phyloP scores from a whole-genome alignment of 257 asterid genomes.

The Solanum raphanifolium region DNA sequence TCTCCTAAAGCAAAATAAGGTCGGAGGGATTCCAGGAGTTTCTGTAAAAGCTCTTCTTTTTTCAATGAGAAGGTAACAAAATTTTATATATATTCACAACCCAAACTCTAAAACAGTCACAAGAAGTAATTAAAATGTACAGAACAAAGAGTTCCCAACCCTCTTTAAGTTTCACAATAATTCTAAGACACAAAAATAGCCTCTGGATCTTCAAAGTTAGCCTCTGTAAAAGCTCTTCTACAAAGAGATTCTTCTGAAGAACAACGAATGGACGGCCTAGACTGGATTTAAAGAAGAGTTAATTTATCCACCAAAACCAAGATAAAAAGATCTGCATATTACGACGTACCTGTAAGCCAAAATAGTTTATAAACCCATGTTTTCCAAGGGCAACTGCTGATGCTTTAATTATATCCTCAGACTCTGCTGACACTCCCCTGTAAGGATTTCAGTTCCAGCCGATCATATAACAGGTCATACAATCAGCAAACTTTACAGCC shows the following conservation, averaged over 20 bases:
- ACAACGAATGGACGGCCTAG: neutral
- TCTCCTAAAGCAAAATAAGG: neutral
- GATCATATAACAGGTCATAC: neutral
- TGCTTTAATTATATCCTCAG: conserved; percentile 58
- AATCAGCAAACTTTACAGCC: neutral
- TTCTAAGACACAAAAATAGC: neutral
- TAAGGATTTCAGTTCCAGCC: conserved; percentile 1
- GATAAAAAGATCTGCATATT: neutral
- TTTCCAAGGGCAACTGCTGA: conserved; percentile 65
- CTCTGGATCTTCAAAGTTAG: neutral
- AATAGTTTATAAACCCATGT: conserved; percentile 84
- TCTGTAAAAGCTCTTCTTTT: neutral
- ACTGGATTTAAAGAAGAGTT: neutral
- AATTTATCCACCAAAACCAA: neutral
- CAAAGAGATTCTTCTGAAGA: neutral
- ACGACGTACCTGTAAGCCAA: conserved; percentile 75
- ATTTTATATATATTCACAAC: neutral
- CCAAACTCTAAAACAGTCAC: neutral
- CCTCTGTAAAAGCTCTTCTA: neutral
- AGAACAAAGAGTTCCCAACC: neutral
- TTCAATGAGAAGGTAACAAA: neutral
- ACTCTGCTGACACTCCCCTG: conserved; percentile 75
- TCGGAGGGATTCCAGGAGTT: neutral
- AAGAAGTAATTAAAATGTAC: neutral
- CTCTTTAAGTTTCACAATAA: neutral